phyloP scores from a whole-genome alignment of 2,329 filamentous ascomycete species.

The Leptosphaerulina australis region DNA sequence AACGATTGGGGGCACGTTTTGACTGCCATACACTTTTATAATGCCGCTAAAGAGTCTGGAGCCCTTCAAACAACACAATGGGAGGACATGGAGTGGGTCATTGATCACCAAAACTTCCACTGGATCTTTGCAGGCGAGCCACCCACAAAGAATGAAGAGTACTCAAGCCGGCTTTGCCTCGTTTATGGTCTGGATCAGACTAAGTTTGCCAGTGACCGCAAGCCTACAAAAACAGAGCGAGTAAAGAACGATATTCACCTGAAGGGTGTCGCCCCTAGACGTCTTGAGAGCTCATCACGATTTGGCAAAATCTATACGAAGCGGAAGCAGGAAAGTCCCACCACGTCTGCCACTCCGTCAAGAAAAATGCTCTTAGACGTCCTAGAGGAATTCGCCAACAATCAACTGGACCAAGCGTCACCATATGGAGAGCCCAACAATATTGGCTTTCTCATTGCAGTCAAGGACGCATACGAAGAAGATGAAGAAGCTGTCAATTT shows the following conservation, averaged over 20 bases:
- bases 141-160: not conserved
- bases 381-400: not conserved
- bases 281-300: not conserved
- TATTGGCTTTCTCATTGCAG: conserved; percentile 6
- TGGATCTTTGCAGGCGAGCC: not conserved
- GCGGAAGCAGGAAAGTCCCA: not conserved
- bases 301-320: not conserved
- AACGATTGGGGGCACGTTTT: conserved; percentile 3
- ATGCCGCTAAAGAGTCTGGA: conserved; percentile 10
- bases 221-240: not conserved
- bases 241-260: not conserved
- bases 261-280: not conserved
- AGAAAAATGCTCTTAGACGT: not conserved
- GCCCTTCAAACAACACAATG: not conserved
- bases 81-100: conserved; percentile 16
- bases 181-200: conserved; percentile 7
- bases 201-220: not conserved
- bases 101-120: not conserved
- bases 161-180: not conserved
- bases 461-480: conserved; percentile 12
- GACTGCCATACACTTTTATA: conserved; percentile 10
- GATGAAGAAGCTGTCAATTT: conserved; percentile 18
- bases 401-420: not conserved
- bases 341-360: not conserved
- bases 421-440: not conserved